Evolutionary conservation across 139 green algal species (phyloP).

Genomic region (Chlorella vulgaris): DNA sequence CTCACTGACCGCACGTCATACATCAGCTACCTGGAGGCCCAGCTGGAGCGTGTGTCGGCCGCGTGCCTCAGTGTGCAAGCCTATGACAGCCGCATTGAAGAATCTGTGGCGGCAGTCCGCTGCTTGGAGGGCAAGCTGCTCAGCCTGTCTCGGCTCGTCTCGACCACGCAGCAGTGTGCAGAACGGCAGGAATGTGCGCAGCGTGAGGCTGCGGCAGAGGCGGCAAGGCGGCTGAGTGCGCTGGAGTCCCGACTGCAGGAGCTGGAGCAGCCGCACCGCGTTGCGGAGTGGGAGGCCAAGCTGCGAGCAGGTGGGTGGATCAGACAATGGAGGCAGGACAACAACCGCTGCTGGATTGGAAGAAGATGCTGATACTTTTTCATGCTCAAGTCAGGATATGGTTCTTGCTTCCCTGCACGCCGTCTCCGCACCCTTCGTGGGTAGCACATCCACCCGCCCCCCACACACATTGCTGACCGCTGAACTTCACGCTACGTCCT

Average conservation of each 20-base stretch:
- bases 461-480: background rate
- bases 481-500: background rate
- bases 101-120: background rate
- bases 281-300: background rate
- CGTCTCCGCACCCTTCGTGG: background rate
- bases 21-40: conserved; percentile 47
- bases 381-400: too few species aligned
- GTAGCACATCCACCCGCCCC: background rate
- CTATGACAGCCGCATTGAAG: conserved; percentile 46
- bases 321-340: background rate
- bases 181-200: conserved; percentile 25
- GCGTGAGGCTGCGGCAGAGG: conserved; percentile 5
- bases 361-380: background rate
- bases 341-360: background rate
- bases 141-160: conserved; percentile 33
- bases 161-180: conserved; percentile 39
- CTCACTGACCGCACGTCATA: conserved; percentile 47
- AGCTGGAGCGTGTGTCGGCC: conserved; percentile 44
- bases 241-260: conserved; percentile 25
- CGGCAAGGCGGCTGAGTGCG: background rate
- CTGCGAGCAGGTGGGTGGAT: conserved; percentile 11
- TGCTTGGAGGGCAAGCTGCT: conserved; percentile 30
- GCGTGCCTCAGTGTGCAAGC: conserved; percentile 46
- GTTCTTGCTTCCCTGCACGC: too few species aligned
- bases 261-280: background rate